Evolutionary conservation across 495 filamentous ascomycete species (phyloP).

Genomic region (Aspergillus campestris): DNA sequence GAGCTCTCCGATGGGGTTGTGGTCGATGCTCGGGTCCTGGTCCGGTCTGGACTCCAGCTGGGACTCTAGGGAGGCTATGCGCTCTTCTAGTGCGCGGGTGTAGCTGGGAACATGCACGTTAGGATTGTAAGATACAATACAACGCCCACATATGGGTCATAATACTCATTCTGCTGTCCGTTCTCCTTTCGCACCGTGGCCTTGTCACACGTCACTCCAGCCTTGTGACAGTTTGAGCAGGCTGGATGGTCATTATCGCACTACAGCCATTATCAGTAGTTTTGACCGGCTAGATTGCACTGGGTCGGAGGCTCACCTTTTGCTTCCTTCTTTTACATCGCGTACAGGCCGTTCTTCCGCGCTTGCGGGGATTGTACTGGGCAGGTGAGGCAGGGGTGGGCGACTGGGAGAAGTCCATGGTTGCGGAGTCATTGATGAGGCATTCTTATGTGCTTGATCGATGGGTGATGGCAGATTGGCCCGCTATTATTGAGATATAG

Average conservation of each 20-base stretch:
- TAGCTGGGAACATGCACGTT: slow-evolving; percentile 19
- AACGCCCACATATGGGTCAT: no score
- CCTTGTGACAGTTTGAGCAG: slow-evolving; percentile 44
- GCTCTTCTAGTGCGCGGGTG: slow-evolving; percentile 39
- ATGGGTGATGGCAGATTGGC: background rate
- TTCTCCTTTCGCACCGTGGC: slow-evolving; percentile 36
- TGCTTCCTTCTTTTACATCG: slow-evolving; percentile 47
- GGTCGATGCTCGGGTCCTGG: slow-evolving; percentile 15
- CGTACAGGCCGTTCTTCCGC: slow-evolving; percentile 43
- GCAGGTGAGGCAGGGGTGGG: background rate
- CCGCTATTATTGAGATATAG: background rate
- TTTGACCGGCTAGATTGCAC: background rate
- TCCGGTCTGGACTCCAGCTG: slow-evolving; percentile 17
- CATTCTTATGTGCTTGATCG: no score
- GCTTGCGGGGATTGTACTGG: slow-evolving; percentile 39
- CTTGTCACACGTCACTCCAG: slow-evolving; percentile 40
- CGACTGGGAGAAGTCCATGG: slow-evolving; percentile 9
- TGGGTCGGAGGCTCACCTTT: slow-evolving; percentile 19
- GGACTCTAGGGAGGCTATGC: slow-evolving; percentile 39
- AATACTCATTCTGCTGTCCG: slow-evolving; percentile 35
- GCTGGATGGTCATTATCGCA: slow-evolving; percentile 39
- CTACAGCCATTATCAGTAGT: slow-evolving; percentile 9
- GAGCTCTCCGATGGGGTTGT: slow-evolving; percentile 41
- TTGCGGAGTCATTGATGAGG: slow-evolving; percentile 2
- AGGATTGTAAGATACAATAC: no score